Conservation (phyloP, 768 basidiomycete species). For the Daedaleopsis sinensis region DNA sequence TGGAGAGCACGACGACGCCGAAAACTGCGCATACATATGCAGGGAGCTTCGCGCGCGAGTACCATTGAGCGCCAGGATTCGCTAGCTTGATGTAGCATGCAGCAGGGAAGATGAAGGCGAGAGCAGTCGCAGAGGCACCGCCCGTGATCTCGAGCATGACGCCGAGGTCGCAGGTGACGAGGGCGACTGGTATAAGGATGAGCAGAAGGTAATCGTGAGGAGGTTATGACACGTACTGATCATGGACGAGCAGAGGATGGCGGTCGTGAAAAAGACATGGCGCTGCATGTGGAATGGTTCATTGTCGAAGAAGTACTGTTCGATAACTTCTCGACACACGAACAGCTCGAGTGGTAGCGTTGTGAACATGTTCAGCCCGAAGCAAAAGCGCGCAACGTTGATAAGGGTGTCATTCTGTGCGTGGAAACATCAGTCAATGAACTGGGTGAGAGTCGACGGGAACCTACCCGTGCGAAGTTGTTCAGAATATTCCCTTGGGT, state of each 20-base stretch:
- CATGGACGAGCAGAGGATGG: slow-evolving; percentile 82
- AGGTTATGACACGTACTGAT: slow-evolving; percentile 53
- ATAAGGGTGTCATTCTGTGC: slow-evolving; percentile 80
- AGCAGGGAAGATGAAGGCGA: slow-evolving; percentile 93
- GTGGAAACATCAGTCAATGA: slow-evolving; percentile 4
- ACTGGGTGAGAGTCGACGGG: background rate
- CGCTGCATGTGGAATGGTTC: slow-evolving; percentile 80
- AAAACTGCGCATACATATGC: slow-evolving; percentile 75
- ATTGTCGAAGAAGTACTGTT: slow-evolving; percentile 94
- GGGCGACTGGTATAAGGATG: slow-evolving; percentile 58
- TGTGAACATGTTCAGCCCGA: slow-evolving; percentile 97
- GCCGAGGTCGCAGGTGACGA: slow-evolving; percentile 96
- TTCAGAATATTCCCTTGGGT: slow-evolving; percentile 96
- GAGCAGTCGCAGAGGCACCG: slow-evolving; percentile 89
- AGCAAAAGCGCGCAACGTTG: slow-evolving; percentile 93
- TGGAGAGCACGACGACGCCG: slow-evolving; percentile 74
- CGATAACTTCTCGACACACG: slow-evolving; percentile 96
- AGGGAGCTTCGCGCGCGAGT: slow-evolving; percentile 72
- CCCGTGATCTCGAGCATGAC: slow-evolving; percentile 98
- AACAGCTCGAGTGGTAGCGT: slow-evolving; percentile 95
- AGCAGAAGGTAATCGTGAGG: background rate
- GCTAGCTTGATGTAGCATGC: slow-evolving; percentile 82
- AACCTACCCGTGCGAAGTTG: slow-evolving; percentile 80
- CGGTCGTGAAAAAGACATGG: slow-evolving; percentile 90
- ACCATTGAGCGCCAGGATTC: slow-evolving; percentile 59